Evolutionary conservation across 2,329 filamentous ascomycete species (phyloP), one percentile per base, ranked within the genome.

Genomic region (Fusarium nanum): DNA sequence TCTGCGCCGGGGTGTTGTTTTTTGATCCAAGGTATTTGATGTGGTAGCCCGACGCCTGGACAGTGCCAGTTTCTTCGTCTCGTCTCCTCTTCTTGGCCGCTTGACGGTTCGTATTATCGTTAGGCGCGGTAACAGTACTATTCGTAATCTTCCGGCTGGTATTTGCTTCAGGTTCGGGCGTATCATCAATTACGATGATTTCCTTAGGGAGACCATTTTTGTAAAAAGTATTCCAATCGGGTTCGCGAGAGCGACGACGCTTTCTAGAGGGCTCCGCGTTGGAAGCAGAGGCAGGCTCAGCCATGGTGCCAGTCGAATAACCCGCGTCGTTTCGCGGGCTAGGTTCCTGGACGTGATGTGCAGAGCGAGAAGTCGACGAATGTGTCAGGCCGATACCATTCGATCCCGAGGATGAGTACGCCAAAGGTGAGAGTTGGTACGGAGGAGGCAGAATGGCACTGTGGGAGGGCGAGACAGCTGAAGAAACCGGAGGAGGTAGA

Each of bases 111-210:
- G 73, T 70, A 55, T 75, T 72, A 53, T 75, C 71, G 60, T 70
- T 73, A 47, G 77, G 69, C 53, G 75, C 76, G 68, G 78, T 77
- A 65, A 75, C 60, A 60, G 77, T 64, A 63, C 75, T 77, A 60
- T 80, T 76, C 56, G 75, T 75, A 28, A 83, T 77, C 76, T 81
- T 84, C 41, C 79, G 79, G 53, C 78, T 71, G n/a, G 81, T 80
- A 56, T 81, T 79, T 49, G 79, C 74, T 62, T 87, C 84, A 59
- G 86, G 85, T 61, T 87, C 86, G 54, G 91, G 91, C 7, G 88
- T 89, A 78, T 94, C 91, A 79, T 92, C 89, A 75, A 96, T 96
- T 75, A 95, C 89, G 76, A 96, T 95, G 77, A 96, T 89, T 82
- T 96, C 93, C 78, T 93, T 91, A 25, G 93, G 93, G 27, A 94